Conservation (phyloP, 371 early-diverging fungal genomes). For the Lichtheimia ornata region DNA sequence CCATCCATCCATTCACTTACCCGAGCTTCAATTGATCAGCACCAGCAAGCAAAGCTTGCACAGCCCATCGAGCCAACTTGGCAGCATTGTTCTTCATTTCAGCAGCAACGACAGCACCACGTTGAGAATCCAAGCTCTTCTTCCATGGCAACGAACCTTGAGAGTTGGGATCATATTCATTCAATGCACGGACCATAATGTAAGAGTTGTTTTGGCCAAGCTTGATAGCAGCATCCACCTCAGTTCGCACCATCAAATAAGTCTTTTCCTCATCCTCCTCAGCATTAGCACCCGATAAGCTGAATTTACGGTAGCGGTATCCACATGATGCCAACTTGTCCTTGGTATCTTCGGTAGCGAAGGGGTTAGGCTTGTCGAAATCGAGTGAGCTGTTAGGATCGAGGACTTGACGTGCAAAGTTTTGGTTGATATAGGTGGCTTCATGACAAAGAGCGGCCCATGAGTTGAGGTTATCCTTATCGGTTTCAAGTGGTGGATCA, state of each 20-base stretch:
- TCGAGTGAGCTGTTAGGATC: conserved; percentile 52
- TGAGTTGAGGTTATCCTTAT: conserved; percentile 90
- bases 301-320: conserved; percentile 87
- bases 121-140: conserved; percentile 91
- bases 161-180: conserved; percentile 91
- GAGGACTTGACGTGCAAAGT: conserved; percentile 85
- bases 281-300: conserved; percentile 49
- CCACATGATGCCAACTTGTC: conserved; percentile 73
- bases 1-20: conserved; percentile 32
- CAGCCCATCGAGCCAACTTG: conserved; percentile 94
- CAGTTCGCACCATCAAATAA: conserved; percentile 85
- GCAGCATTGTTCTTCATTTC: conserved; percentile 98
- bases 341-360: conserved; percentile 58
- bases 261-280: conserved; percentile 47
- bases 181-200: conserved; percentile 79
- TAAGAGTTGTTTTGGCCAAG: conserved; percentile 61
- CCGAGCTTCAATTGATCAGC: conserved; percentile 93
- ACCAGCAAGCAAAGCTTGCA: conserved; percentile 87
- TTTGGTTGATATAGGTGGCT: conserved; percentile 87
- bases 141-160: conserved; percentile 94
- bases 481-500: conserved; percentile 89
- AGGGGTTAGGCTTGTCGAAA: conserved; percentile 79
- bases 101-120: conserved; percentile 95
- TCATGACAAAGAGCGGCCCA: conserved; percentile 85
- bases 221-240: conserved; percentile 84